Evolutionary conservation across 2,329 filamentous ascomycete genomes (phyloP).

Genomic region (Stagonosporopsis tanaceti): DNA sequence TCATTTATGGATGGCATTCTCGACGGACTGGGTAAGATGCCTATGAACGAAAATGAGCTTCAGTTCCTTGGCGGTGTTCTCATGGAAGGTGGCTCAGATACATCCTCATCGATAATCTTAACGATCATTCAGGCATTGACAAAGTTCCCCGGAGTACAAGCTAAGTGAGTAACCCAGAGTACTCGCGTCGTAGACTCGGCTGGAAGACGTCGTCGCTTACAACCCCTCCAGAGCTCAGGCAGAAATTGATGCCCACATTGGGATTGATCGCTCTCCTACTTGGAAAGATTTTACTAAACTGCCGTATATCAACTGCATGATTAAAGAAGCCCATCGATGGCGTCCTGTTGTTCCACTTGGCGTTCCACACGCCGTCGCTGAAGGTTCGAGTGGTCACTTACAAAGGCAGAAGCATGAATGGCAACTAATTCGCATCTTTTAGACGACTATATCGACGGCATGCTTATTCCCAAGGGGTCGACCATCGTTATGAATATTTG

Average conservation of each 20-base stretch:
- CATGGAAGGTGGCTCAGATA: conserved; percentile 34
- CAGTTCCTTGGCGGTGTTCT: conserved; percentile 21
- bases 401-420: neutral
- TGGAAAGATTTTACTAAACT: conserved; percentile 23
- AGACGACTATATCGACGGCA: conserved; percentile 16
- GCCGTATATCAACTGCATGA: conserved; percentile 32
- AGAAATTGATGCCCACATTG: conserved; percentile 4
- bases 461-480: conserved; percentile 45
- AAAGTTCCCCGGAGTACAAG: conserved; percentile 9
- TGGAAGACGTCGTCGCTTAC: neutral
- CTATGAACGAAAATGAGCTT: conserved; percentile 19
- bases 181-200: neutral
- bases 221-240: conserved; percentile 1
- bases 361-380: conserved; percentile 15
- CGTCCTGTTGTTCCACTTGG: conserved; percentile 21
- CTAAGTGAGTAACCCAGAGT: neutral
- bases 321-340: conserved; percentile 30
- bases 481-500: conserved; percentile 44
- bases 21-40: conserved; percentile 16
- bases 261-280: neutral
- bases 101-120: conserved; percentile 20
- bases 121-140: conserved; percentile 14
- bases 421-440: neutral
- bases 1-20: conserved; percentile 30
- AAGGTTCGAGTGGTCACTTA: neutral